These are phyloP conservation scores for Blastobotrys parvus DNA, from an alignment of 805 yeast species.

Conservation along the genomic window DNA sequence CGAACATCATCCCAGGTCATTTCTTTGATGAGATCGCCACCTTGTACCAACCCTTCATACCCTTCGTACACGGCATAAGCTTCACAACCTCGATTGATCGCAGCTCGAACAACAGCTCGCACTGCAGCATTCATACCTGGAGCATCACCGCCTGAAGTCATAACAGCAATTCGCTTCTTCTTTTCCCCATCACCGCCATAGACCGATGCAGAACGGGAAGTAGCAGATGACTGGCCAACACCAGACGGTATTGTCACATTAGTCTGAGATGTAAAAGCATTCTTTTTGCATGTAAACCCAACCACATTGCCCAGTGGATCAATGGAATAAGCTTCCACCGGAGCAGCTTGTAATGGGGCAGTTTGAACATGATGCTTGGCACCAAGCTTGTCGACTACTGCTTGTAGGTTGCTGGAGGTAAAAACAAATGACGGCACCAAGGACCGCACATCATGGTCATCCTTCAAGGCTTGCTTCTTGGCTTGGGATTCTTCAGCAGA, in stretches of 20 bases:
- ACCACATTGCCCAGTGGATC: slow-evolving; percentile 81
- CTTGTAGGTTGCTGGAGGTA: slow-evolving; percentile 34
- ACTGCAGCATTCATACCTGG: slow-evolving; percentile 98
- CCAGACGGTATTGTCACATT: background rate
- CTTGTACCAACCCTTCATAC: slow-evolving; percentile 83
- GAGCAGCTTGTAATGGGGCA: slow-evolving; percentile 58
- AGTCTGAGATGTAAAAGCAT: slow-evolving; percentile 19
- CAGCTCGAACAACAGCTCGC: slow-evolving; percentile 90
- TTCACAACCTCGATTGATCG: slow-evolving; percentile 79
- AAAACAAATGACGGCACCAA: slow-evolving; percentile 39
- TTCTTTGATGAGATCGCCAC: slow-evolving; percentile 69
- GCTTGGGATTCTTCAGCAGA: slow-evolving; percentile 15
- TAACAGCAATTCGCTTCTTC: slow-evolving; percentile 71
- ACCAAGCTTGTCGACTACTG: slow-evolving; percentile 3
- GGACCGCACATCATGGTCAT: slow-evolving; percentile 42
- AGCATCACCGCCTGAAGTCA: slow-evolving; percentile 98
- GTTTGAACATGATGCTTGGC: slow-evolving; percentile 36
- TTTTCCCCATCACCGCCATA: slow-evolving; percentile 13
- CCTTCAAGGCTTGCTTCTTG: slow-evolving; percentile 15
- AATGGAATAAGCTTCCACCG: slow-evolving; percentile 63
- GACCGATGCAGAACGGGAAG: slow-evolving; percentile 7
- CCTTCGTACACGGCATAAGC: slow-evolving; percentile 92
- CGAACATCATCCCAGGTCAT: slow-evolving; percentile 93
- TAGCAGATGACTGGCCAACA: background rate
- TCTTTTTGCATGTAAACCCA: slow-evolving; percentile 58